These are phyloP conservation scores for Colletotrichum chrysophilum DNA, from an alignment of 2,329 filamentous ascomycete species.

Conservation along the genomic window DNA sequence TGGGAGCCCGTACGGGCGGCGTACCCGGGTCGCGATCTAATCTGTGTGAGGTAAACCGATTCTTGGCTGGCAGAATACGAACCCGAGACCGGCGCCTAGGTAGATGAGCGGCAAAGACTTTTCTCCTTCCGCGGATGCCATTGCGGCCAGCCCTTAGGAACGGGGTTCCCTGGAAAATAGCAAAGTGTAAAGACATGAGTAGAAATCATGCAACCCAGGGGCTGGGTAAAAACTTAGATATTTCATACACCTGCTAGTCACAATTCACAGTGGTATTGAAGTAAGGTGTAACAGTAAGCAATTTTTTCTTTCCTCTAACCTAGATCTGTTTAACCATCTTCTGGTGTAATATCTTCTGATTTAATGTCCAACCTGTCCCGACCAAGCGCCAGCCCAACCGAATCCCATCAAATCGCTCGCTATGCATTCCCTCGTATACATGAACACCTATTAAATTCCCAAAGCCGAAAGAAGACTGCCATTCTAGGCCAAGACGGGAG, in stretches of 20 bases:
- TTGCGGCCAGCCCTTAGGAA: neutral
- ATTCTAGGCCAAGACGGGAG: neutral
- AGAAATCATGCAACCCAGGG: neutral
- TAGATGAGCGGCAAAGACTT: neutral
- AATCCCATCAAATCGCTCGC: neutral
- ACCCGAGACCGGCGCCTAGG: neutral
- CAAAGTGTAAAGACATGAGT: neutral
- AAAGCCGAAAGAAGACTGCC: neutral
- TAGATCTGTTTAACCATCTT: neutral
- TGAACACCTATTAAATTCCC: neutral
- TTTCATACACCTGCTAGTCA: neutral
- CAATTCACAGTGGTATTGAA: neutral
- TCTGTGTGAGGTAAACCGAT: neutral
- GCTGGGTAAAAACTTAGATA: neutral
- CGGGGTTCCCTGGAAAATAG: neutral
- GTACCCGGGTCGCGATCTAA: neutral
- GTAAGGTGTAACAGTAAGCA: neutral
- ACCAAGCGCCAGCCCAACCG: neutral
- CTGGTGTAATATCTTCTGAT: neutral
- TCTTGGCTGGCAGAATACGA: neutral
- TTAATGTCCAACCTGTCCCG: neutral
- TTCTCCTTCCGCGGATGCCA: neutral
- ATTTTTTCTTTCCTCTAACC: neutral
- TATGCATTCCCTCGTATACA: conserved; percentile 5
- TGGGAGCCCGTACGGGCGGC: neutral